Evolutionary conservation across 2,329 filamentous ascomycete genomes (phyloP), one percentile per base, ranked within the genome.

Genomic region (Penicillium occitanis): DNA sequence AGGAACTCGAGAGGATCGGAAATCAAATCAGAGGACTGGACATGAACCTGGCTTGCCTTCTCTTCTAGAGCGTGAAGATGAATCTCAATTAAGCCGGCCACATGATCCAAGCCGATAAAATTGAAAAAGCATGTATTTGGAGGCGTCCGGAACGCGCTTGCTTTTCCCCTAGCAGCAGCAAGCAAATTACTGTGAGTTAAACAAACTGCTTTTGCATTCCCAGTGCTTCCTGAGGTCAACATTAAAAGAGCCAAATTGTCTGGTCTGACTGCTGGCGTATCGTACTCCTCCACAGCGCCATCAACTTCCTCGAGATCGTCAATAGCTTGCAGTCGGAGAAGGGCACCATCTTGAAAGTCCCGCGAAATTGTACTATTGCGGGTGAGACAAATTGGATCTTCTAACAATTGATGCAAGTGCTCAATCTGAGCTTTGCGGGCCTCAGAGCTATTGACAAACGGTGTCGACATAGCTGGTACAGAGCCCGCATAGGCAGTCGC

Each of bases 141-240:
- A 14, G 53, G 65, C 11, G 37, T 19, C 7, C 8, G 35, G 44
- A 42, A 46, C 30, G 25, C 60, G 2, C 28, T 33, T 37, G 68
- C 62, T 68, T 85, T 85, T 22, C 80, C 81, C 1, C 64, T 11
- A 17, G 82, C 65, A 0, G 83, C 75, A 0, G 77, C 68, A 0
- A 83, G 58, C 0, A 85, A 68, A 69, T 85, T 82, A 0, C 66
- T 61, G 65, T 84, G 79, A 0, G 71, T 74, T 1, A 85, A 72
- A 1, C 66, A 69, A 0, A 85, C 83, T 0, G 82, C 83, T 69
- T 85, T 86, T 2, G 82, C 74, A 63, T 80, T 78, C 3, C 83
- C 83, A 8, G 81, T 83, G 65, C 78, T 82, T 4, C 84, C 83
- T 1, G 83, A 85, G 1, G 84, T 85, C 8, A 86, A 73, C 80